Conservation (phyloP, 345 rosid genomes). For the Salix koriyanagi region DNA sequence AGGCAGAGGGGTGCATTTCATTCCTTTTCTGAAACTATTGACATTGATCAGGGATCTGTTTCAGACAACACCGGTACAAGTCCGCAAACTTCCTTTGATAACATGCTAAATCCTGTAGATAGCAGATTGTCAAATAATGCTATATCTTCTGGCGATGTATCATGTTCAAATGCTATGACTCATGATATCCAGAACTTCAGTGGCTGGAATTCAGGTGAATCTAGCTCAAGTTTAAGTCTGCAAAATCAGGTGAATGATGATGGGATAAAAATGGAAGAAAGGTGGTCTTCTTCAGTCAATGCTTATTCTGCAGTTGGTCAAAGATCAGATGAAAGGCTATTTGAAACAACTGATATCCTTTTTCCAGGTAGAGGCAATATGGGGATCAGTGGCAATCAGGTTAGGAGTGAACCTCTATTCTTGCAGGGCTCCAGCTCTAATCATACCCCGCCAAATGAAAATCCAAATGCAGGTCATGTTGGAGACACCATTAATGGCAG, state of each 20-base stretch:
- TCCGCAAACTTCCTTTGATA: slow-evolving; percentile 39
- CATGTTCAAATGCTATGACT: slow-evolving; percentile 34
- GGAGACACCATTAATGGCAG: slow-evolving; percentile 32
- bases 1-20: slow-evolving; percentile 44
- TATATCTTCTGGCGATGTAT: slow-evolving; percentile 36
- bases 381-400: slow-evolving; percentile 35
- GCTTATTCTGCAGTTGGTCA: slow-evolving; percentile 31
- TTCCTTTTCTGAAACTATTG: slow-evolving; percentile 50
- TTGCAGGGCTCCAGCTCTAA: slow-evolving; percentile 52
- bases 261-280: slow-evolving; percentile 47
- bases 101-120: slow-evolving; percentile 46
- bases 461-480: slow-evolving; percentile 36
- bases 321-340: slow-evolving; percentile 49
- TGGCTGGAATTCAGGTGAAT: slow-evolving; percentile 64
- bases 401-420: slow-evolving; percentile 41
- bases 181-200: slow-evolving; percentile 39
- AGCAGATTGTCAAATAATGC: slow-evolving; percentile 34
- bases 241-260: slow-evolving; percentile 43
- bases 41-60: slow-evolving; percentile 49
- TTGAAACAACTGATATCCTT: slow-evolving; percentile 30
- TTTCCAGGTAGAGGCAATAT: slow-evolving; percentile 32
- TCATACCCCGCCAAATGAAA: slow-evolving; percentile 31
- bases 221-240: slow-evolving; percentile 43
- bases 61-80: slow-evolving; percentile 28
- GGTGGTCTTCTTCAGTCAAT: slow-evolving; percentile 38